phyloP scores from a whole-genome alignment of 305 asterid genomes.

The Galium porrigens region DNA sequence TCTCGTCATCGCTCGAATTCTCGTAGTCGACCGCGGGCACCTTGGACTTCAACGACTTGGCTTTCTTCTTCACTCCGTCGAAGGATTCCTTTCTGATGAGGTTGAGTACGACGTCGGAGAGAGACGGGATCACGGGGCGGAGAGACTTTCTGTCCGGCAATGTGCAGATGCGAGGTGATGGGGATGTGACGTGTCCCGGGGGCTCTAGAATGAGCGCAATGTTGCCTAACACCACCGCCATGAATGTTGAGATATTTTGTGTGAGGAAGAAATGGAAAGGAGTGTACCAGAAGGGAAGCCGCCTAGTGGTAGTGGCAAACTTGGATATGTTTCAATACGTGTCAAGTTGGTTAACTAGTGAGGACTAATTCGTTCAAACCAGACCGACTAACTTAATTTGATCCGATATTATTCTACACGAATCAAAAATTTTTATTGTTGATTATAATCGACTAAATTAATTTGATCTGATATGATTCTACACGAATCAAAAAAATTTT shows the following conservation, averaged over 20 bases:
- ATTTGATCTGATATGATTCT: no score
- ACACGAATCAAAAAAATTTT: no score
- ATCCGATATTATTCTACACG: no score
- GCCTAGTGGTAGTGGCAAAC: neutral
- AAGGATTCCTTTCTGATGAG: conserved; percentile 42
- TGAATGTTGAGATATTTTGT: conserved; percentile 13
- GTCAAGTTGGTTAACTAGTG: neutral
- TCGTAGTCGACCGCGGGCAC: conserved; percentile 55
- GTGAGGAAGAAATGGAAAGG: neutral
- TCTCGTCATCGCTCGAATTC: conserved; percentile 74
- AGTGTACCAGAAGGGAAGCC: neutral
- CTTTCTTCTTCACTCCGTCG: conserved; percentile 25
- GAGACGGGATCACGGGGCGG: conserved; percentile 21
- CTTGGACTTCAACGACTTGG: conserved; percentile 24
- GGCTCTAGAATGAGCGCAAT: conserved; percentile 49
- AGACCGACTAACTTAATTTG: no score
- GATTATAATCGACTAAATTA: no score
- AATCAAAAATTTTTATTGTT: no score
- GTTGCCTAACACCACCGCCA: conserved; percentile 64
- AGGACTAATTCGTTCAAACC: no score
- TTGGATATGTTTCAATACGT: conserved; percentile 7
- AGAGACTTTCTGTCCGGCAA: conserved; percentile 32
- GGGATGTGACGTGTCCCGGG: conserved; percentile 33
- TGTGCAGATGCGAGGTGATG: conserved; percentile 29
- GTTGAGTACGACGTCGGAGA: conserved; percentile 40